A percentile compares a stretch with the other conserved stretches of the same genome.
Evolutionary conservation across 805 yeast species (phyloP).

Genomic region (Nakazawaea ernobii): DNA sequence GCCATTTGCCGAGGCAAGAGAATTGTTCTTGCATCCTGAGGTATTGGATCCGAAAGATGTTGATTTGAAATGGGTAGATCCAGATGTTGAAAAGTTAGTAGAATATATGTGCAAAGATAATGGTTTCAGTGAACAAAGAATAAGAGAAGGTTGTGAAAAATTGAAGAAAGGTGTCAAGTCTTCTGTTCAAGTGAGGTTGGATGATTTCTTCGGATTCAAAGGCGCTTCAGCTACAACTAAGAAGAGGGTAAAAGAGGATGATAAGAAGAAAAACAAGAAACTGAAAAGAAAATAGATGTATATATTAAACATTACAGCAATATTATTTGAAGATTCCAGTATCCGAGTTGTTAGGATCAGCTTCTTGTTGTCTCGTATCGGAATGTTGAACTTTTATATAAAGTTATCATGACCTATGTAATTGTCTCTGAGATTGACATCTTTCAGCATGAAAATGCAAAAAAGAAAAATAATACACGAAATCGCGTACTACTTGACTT

Average conservation of each 20-base stretch:
- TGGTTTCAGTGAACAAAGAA: slow-evolving; percentile 91
- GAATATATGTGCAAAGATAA: slow-evolving; percentile 81
- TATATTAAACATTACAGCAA: too few species aligned
- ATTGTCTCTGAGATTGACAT: too few species aligned
- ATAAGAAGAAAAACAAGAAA: slow-evolving; percentile 26
- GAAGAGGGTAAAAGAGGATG: slow-evolving; percentile 29
- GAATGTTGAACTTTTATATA: too few species aligned
- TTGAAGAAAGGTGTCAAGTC: slow-evolving; percentile 76
- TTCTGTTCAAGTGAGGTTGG: slow-evolving; percentile 87
- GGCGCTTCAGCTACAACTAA: slow-evolving; percentile 39
- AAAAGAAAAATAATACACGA: too few species aligned
- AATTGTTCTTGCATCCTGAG: slow-evolving; percentile 79
- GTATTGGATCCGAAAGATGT: slow-evolving; percentile 57
- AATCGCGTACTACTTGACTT: neutral
- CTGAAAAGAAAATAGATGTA: slow-evolving; percentile 14
- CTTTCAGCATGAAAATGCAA: too few species aligned
- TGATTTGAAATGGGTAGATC: slow-evolving; percentile 80
- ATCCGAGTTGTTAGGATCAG: too few species aligned
- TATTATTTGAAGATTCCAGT: neutral
- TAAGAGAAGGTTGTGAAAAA: slow-evolving; percentile 80
- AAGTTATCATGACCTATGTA: too few species aligned
- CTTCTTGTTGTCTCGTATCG: too few species aligned
- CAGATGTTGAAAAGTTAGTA: slow-evolving; percentile 78
- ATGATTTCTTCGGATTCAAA: slow-evolving; percentile 79
- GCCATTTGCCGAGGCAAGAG: slow-evolving; percentile 88